Conservation (phyloP, 306 rosid species). For the Gillenia trifoliata region DNA sequence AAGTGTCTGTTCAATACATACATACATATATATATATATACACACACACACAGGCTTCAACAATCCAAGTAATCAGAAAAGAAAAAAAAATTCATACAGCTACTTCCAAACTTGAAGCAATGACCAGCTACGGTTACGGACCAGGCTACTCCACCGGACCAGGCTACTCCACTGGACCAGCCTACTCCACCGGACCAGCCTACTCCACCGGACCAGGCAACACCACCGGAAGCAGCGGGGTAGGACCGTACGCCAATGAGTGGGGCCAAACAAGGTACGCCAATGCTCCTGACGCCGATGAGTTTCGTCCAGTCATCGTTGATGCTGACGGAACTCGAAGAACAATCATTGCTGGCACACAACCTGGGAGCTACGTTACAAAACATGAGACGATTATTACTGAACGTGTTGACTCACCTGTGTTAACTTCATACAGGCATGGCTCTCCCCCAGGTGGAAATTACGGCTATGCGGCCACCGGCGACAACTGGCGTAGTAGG, state of each 20-base stretch:
- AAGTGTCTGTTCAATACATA: neutral
- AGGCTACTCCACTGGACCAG: neutral
- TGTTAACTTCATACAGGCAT: conserved; percentile 10
- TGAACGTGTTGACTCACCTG: conserved; percentile 13
- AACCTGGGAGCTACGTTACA: conserved; percentile 5
- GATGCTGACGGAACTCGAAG: too few species aligned
- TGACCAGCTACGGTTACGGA: conserved; percentile 29
- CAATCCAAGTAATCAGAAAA: neutral
- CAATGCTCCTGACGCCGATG: neutral
- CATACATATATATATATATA: neutral
- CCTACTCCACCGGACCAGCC: too few species aligned
- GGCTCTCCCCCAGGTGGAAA: conserved; percentile 14
- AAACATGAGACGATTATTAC: conserved; percentile 14
- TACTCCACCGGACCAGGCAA: conserved; percentile 5
- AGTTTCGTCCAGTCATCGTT: neutral
- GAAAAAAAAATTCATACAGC: neutral
- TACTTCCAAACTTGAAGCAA: conserved; percentile 9
- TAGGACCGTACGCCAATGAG: conserved; percentile 2
- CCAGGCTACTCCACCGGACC: neutral
- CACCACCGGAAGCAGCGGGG: neutral
- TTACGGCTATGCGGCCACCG: conserved; percentile 6
- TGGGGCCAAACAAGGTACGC: conserved; percentile 17
- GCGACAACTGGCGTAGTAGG: conserved; percentile 4
- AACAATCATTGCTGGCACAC: too few species aligned
- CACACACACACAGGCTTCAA: neutral